These are phyloP conservation scores for Lactifluus volemus DNA, from an alignment of 768 basidiomycete species.

Conservation along the genomic window DNA sequence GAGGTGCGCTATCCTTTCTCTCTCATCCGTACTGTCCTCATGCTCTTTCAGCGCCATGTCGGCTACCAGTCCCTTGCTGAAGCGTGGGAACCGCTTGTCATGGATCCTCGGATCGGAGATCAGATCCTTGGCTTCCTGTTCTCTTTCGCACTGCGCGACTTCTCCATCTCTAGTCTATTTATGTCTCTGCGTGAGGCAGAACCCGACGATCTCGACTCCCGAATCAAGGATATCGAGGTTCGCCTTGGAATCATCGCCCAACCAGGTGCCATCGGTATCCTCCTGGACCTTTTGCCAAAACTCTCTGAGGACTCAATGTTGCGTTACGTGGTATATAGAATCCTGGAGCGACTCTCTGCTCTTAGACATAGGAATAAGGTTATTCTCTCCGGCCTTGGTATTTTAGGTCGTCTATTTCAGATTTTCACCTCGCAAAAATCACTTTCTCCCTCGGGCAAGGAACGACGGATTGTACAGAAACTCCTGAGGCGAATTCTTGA, in stretches of 20 bases:
- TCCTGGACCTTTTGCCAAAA: conserved; percentile 41
- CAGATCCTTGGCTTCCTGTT: conserved; percentile 60
- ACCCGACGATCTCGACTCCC: conserved; percentile 36
- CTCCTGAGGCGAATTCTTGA: conserved; percentile 63
- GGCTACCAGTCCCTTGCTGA: conserved; percentile 58
- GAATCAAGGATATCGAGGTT: conserved; percentile 33
- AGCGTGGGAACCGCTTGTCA: conserved; percentile 46
- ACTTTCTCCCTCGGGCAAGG: conserved; percentile 32
- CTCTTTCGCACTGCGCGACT: conserved; percentile 57
- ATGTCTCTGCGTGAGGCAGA: conserved; percentile 33
- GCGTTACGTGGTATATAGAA: conserved; percentile 47
- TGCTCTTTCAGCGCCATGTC: conserved; percentile 37
- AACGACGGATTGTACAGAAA: conserved; percentile 50
- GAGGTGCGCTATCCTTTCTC: conserved; percentile 36
- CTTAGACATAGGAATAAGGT: conserved; percentile 64
- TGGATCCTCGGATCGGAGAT: conserved; percentile 38
- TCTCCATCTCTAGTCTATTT: conserved; percentile 50
- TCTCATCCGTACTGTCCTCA: not conserved
- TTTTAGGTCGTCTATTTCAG: conserved; percentile 45
- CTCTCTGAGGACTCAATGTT: conserved; percentile 31
- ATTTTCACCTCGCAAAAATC: conserved; percentile 32
- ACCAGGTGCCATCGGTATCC: conserved; percentile 51
- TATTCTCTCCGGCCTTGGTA: conserved; percentile 48
- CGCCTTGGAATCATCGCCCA: conserved; percentile 44
- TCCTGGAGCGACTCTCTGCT: conserved; percentile 53